Evolutionary conservation across 129 eudicot genomes (phyloP).

Genomic region (Rutidosis leptorrhynchoides): DNA sequence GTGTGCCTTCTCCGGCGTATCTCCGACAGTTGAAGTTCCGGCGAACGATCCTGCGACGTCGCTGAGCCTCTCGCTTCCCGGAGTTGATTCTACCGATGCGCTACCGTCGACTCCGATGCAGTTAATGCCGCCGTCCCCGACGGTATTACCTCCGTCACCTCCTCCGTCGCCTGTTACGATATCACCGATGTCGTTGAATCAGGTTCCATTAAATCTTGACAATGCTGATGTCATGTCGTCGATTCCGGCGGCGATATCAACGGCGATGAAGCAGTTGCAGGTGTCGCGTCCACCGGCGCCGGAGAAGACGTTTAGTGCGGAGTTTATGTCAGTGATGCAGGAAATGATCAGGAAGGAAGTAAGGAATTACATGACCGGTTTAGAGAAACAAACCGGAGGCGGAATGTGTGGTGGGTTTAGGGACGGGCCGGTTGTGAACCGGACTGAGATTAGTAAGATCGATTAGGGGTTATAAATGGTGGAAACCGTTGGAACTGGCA

Average conservation of each 20-base stretch:
- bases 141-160: constrained; percentile 20
- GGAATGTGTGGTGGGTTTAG: constrained; percentile 40
- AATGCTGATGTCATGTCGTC: constrained; percentile 1
- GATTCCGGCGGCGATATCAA: constrained; percentile 20
- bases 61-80: constrained; percentile 63
- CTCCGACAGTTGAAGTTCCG: constrained; percentile 9
- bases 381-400: constrained; percentile 29
- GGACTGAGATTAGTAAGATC: constrained; percentile 64
- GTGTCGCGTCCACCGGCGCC: constrained; percentile 23
- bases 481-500: background rate
- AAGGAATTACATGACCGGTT: constrained; percentile 65
- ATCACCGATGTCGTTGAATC: constrained; percentile 27
- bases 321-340: constrained; percentile 84
- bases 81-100: constrained; percentile 34
- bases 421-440: constrained; percentile 49
- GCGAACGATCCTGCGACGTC: constrained; percentile 52
- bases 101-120: constrained; percentile 17
- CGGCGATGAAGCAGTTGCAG: constrained; percentile 26
- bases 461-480: constrained; percentile 35
- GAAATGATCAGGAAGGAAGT: constrained; percentile 86
- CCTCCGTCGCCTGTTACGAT: constrained; percentile 20
- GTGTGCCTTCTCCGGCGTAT: background rate
- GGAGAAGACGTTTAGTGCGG: constrained; percentile 49
- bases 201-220: constrained; percentile 4
- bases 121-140: constrained; percentile 17